A percentile compares a stretch with the other conserved stretches of the same genome.
These are phyloP conservation scores for Lyophyllum decastes DNA, from an alignment of 768 basidiomycete species.

Conservation along the genomic window DNA sequence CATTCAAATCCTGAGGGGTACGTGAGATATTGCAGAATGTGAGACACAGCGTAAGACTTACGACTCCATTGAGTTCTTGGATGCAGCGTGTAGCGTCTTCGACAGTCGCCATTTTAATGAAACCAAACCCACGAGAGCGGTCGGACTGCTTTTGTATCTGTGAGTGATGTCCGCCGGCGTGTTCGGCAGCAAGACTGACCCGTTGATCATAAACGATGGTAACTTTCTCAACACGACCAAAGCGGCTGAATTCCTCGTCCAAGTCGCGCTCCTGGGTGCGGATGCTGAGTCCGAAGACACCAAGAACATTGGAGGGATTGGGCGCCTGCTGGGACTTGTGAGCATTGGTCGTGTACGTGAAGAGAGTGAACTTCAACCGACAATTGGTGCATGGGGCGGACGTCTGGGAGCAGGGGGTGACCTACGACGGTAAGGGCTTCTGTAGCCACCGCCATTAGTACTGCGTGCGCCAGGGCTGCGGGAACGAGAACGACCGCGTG, in stretches of 20 bases:
- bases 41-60: constrained; percentile 40
- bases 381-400: constrained; percentile 73
- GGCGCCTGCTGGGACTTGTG: constrained; percentile 68
- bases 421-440: constrained; percentile 61
- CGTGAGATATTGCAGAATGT: background rate
- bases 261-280: constrained; percentile 92
- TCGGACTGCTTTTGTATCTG: constrained; percentile 61
- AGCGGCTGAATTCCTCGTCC: constrained; percentile 90
- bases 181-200: constrained; percentile 50
- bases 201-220: constrained; percentile 96
- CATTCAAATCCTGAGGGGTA: constrained; percentile 77
- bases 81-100: constrained; percentile 90
- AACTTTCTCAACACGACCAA: constrained; percentile 91
- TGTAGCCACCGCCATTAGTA: constrained; percentile 47
- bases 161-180: constrained; percentile 11
- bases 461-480: constrained; percentile 62
- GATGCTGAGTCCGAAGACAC: constrained; percentile 98
- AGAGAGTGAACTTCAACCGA: constrained; percentile 39
- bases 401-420: constrained; percentile 64
- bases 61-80: constrained; percentile 88
- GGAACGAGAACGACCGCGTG: constrained; percentile 75
- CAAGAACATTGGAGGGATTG: constrained; percentile 85
- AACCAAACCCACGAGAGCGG: constrained; percentile 96
- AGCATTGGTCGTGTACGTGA: constrained; percentile 25
- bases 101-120: constrained; percentile 89